A percentile compares a stretch with the other conserved stretches of the same genome.
Conservation (phyloP, 768 basidiomycete species). For the Obba rivulosa region DNA sequence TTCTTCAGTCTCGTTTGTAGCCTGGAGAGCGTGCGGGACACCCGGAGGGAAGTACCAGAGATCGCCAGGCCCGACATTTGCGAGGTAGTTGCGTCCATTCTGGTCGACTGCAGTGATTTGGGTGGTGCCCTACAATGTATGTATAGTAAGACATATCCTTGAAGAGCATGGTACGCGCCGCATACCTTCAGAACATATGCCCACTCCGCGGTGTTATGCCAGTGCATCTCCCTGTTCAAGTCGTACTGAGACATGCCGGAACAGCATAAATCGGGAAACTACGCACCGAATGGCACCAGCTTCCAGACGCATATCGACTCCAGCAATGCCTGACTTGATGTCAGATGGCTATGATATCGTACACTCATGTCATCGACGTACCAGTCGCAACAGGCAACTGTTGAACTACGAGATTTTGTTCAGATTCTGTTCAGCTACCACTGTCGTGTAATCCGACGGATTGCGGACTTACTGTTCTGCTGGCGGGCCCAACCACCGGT, state of each 20-base stretch:
- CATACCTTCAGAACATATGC: constrained; percentile 27
- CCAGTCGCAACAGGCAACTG: constrained; percentile 35
- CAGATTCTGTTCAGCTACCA: constrained; percentile 5
- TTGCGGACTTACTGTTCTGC: constrained; percentile 41
- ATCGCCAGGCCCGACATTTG: constrained; percentile 44
- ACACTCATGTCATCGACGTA: constrained; percentile 8
- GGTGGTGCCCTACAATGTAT: constrained; percentile 12
- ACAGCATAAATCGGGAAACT: background rate
- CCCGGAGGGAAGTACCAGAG: constrained; percentile 55
- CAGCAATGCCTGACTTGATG: constrained; percentile 23
- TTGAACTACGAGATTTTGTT: constrained; percentile 23
- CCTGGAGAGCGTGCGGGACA: constrained; percentile 53
- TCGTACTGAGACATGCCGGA: background rate
- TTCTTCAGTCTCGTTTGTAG: constrained; percentile 32
- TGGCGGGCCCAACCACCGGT: constrained; percentile 65
- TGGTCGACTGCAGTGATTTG: constrained; percentile 46
- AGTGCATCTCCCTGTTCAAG: constrained; percentile 25
- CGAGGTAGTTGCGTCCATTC: constrained; percentile 45
- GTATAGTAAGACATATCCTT: background rate
- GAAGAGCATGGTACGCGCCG: background rate
- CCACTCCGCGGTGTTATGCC: constrained; percentile 31
- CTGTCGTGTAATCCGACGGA: background rate
- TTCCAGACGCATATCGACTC: constrained; percentile 30
- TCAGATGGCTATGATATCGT: background rate
- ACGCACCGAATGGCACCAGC: constrained; percentile 29